Base-by-base conservation (phyloP, 1,284 basidiomycete species). In the Stereum hirsutum region DNA sequence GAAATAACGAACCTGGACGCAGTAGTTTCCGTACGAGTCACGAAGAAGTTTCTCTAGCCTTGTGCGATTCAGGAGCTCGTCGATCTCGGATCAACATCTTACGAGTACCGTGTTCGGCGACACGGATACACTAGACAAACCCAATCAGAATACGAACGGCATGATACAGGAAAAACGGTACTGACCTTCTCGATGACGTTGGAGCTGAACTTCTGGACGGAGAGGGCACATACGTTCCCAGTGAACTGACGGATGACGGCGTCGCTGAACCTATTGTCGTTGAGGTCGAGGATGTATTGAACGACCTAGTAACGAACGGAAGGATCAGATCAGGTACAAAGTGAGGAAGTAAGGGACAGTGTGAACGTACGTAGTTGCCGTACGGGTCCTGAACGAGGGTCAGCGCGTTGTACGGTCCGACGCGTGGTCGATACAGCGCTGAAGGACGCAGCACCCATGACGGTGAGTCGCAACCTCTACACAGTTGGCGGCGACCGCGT, bases 391-490 rank as follows among this genome's bases (percentile, higher is more conserved):
- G 96, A 20, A 99, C 96, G 46, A 99, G 75, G 19, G 94, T 97
- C 49, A 99, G 74, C 6, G 95, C 95, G 57, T 99, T 95, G 71
- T 89, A 97, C 84, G 80, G 52, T 96, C 92, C 2, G 92, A 95
- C 2, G 96, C 96, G 58, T 99, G 96, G 63, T 99, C 96, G 54
- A 99, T 93, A 66, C 95, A 99, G 48, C 96, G 81, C 66, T 99
- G 96, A 36, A 99, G 72, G 41, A 99, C 96, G 61, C 96, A 99
- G 68, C 96, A 99, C 12, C 96, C 96, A 57, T 99, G 96, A 52
- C 96, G 90, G 61, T 99, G 96, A 38, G 96, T 99, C 12, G 96
- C 96, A 46, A 99, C 96, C 66, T 99, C 96, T 44, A 99, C 92
- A 56, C 96, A 97, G 68, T 99, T 96, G 26, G 91, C 89, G 25